phyloP scores from a whole-genome alignment of 176 grass and related monocot genomes.

The Guadua angustifolia region DNA sequence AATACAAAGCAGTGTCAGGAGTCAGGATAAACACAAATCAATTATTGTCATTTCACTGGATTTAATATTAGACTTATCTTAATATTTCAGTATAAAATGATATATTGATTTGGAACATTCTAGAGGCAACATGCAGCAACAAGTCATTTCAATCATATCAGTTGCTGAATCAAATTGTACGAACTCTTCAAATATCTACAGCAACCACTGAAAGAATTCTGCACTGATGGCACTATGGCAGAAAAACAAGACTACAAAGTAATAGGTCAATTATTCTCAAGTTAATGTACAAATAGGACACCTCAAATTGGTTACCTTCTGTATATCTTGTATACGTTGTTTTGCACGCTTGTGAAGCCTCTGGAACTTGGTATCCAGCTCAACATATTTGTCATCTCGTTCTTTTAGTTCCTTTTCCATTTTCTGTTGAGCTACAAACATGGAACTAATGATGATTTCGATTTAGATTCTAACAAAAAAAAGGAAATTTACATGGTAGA shows the following conservation, averaged over 20 bases:
- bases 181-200: constrained; percentile 12
- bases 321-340: constrained; percentile 93
- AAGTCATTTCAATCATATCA: not conserved
- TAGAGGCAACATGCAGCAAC: constrained; percentile 32
- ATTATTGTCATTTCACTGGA: not conserved
- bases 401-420: constrained; percentile 93
- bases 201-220: not conserved
- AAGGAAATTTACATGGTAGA: not conserved
- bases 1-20: constrained; percentile 18
- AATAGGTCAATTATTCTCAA: constrained; percentile 17
- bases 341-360: constrained; percentile 99
- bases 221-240: not conserved
- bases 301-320: constrained; percentile 69
- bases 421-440: constrained; percentile 85
- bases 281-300: constrained; percentile 18
- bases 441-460: constrained; percentile 62
- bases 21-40: not conserved
- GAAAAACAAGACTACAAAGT: not conserved
- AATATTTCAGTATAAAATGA: not conserved
- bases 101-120: constrained; percentile 11
- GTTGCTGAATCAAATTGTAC: not conserved
- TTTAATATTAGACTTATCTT: constrained; percentile 24
- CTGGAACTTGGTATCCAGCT: constrained; percentile 89
- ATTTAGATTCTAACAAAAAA: constrained; percentile 44
- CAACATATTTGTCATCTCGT: constrained; percentile 85